Evolutionary conservation across 1,139 yeast species (phyloP), one percentile per base, ranked within the genome.

Genomic region (Hyphopichia burtonii): DNA sequence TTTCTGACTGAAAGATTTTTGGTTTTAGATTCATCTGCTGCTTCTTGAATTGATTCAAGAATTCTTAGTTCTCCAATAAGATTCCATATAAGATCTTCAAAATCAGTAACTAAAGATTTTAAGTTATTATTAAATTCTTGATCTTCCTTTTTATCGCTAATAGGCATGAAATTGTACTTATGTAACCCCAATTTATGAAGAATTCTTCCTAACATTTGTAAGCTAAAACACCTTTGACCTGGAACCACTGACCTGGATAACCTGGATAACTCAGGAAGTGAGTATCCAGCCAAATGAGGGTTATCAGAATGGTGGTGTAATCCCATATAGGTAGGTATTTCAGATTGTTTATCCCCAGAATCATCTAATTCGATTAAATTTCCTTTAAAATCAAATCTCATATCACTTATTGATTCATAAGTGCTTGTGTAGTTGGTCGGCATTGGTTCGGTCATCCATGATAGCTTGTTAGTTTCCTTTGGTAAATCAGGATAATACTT

Each of bases 211-310:
- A 91, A 58, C 11, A 94, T 87, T 57, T 86, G 89, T 31, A 91
- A 82, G 19, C 96, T 90, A 18, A 93, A 76, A 47, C 94, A 80
- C 41, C 98, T 71, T 62, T 93, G 99, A 0, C 95, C 82, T 1
- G 96, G 81, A 42, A 86, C 80, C 0, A 86, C 79, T 1, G 96
- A 88, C 49, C 96, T 71, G 2, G 91, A 70, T 41, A 89, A 74
- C 53, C 86, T 95, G 0, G 86, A 86, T 40, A 93, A 71, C 58
- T 93, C 99, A 1, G 80, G 71, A 19, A 93, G 61, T 0, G 98
- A 90, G 60, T 93, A 93, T 0, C 99, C 99, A 0, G 99, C 96
- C 43, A 91, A 72, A 36, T 84, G 82, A 0, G 98, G 97, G 42
- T 84, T 82, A 19, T 86, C 89, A 0, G 96, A 78, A 61, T 93